Evolutionary conservation across 495 filamentous ascomycete species (phyloP).

Genomic region (Aspergillus avenaceus): DNA sequence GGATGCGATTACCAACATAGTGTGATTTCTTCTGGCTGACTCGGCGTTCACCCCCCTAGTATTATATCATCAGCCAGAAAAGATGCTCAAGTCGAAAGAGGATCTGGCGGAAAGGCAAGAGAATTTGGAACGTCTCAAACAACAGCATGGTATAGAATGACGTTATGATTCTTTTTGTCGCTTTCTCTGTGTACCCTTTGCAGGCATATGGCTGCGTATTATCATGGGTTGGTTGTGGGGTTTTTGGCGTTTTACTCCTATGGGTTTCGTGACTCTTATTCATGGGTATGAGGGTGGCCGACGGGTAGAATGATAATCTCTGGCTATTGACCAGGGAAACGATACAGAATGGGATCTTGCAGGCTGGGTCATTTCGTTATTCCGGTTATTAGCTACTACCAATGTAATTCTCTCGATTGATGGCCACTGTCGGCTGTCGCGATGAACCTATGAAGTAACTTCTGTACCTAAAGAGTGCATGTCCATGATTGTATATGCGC

Average conservation of each 20-base stretch:
- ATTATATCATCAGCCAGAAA: slow-evolving; percentile 97
- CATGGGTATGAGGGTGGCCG: slow-evolving; percentile 24
- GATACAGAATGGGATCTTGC: slow-evolving; percentile 22
- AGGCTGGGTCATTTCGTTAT: slow-evolving; percentile 16
- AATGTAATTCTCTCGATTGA: slow-evolving; percentile 24
- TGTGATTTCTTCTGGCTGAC: slow-evolving; percentile 15
- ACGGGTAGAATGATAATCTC: slow-evolving; percentile 19
- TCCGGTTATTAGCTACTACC: slow-evolving; percentile 18
- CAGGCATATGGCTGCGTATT: slow-evolving; percentile 37
- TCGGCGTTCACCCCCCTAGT: slow-evolving; percentile 52
- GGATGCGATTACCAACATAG: neutral
- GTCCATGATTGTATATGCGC: too few relatives aligned
- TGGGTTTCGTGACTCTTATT: slow-evolving; percentile 29
- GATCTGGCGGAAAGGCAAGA: slow-evolving; percentile 92
- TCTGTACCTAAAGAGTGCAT: neutral
- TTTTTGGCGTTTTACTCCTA: slow-evolving; percentile 39
- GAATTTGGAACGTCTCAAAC: slow-evolving; percentile 96
- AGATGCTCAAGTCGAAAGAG: slow-evolving; percentile 90
- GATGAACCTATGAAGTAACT: slow-evolving; percentile 13
- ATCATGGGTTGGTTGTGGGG: slow-evolving; percentile 42
- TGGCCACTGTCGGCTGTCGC: slow-evolving; percentile 14
- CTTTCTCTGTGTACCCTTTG: slow-evolving; percentile 34
- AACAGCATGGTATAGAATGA: slow-evolving; percentile 98
- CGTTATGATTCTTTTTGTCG: slow-evolving; percentile 30
- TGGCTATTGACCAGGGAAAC: slow-evolving; percentile 13